These are phyloP conservation scores for Talaromyces proteolyticus DNA, from an alignment of 495 filamentous ascomycete genomes.

Conservation along the genomic window DNA sequence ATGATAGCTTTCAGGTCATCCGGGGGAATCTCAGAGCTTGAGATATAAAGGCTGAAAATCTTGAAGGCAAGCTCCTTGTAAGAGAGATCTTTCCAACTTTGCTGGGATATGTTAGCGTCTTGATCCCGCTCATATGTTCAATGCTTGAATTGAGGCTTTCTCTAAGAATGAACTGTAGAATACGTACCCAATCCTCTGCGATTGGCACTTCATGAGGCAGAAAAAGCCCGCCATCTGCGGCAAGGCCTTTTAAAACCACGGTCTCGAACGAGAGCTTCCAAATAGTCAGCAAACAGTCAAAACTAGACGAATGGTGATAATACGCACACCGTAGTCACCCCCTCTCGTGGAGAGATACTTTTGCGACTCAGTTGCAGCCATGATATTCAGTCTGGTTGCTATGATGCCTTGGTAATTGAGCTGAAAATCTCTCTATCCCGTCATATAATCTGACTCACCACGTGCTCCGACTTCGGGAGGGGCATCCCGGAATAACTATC, in stretches of 20 bases:
- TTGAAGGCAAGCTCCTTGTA: conserved; percentile 73
- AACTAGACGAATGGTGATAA: conserved; percentile 1
- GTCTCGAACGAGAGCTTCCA: conserved; percentile 81
- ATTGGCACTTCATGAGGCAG: conserved; percentile 80
- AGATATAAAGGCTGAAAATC: conserved; percentile 77
- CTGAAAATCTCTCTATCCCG: no score
- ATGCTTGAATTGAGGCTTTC: not conserved
- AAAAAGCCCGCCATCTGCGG: conserved; percentile 83
- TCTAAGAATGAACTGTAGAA: not conserved
- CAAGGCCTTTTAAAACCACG: conserved; percentile 86
- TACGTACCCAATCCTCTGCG: conserved; percentile 49
- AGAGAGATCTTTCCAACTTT: conserved; percentile 66
- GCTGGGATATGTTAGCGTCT: conserved; percentile 10
- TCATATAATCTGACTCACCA: no score
- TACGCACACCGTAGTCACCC: not conserved
- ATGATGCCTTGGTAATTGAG: no score
- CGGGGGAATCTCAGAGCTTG: conserved; percentile 69
- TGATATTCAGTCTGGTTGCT: not conserved
- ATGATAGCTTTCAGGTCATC: conserved; percentile 78
- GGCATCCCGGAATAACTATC: no score
- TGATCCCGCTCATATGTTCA: not conserved
- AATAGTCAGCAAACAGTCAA: conserved; percentile 9
- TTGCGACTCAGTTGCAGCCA: not conserved
- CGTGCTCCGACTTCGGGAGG: no score
- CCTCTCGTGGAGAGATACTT: not conserved